A percentile compares a stretch with the other conserved stretches of the same genome.
Evolutionary conservation across 371 early-diverging fungal species (phyloP).

Genomic region (Neoconidiobolus thromboides): DNA sequence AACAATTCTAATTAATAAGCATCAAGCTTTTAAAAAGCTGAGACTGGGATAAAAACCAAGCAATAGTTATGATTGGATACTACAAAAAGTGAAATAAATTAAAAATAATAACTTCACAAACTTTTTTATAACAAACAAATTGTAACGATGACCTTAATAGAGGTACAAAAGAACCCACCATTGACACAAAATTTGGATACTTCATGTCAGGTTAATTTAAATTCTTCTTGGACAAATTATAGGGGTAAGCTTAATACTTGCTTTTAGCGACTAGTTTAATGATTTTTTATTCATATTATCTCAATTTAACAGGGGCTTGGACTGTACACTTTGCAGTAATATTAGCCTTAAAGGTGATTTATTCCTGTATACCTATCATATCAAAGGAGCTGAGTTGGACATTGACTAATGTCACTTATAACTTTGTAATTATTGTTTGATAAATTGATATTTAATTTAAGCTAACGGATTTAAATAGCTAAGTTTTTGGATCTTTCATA

Average conservation of each 20-base stretch:
- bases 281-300: background rate
- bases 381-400: conserved; percentile 88
- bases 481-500: conserved; percentile 91
- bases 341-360: conserved; percentile 55
- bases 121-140: too few relatives aligned
- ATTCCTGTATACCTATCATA: conserved; percentile 74
- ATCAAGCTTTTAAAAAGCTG: too few relatives aligned
- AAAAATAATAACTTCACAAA: too few relatives aligned
- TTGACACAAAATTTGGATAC: background rate
- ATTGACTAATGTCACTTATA: conserved; percentile 77
- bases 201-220: conserved; percentile 7
- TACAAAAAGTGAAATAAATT: too few relatives aligned
- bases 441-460: background rate
- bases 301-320: conserved; percentile 62
- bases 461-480: conserved; percentile 25
- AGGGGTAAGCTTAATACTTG: background rate
- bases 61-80: too few relatives aligned
- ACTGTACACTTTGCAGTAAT: conserved; percentile 63
- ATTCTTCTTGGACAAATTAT: conserved; percentile 9
- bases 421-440: conserved; percentile 32
- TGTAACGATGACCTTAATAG: background rate
- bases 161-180: conserved; percentile 2
- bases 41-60: too few relatives aligned
- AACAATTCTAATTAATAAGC: too few relatives aligned
- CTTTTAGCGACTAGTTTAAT: background rate